Evolutionary conservation across 2,329 filamentous ascomycete species (phyloP), one percentile per base, ranked within the genome.

Genomic region (Aspergillus costaricaensis): DNA sequence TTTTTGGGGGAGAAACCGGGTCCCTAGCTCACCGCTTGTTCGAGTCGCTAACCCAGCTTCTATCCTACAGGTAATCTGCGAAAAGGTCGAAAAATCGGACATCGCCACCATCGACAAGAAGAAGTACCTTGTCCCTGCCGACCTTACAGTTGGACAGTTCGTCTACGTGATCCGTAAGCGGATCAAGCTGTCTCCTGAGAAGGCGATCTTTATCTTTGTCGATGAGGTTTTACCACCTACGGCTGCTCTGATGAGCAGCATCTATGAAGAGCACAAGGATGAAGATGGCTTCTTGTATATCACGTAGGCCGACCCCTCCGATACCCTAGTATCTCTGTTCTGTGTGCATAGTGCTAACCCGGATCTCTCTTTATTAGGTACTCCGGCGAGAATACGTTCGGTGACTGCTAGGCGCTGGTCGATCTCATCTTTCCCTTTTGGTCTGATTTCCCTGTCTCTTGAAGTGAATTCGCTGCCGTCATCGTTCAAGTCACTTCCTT

Each of bases 31-130:
- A 74, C 71, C 72, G 73, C 71, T 66, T 71, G 61, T 75, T 74
- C 63, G 57, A 59, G 39, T 51, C 67, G 58, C 69, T 70, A 70
- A 71, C 67, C 70, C 59, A 61, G 55, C 60, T 60, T 62, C 59
- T 58, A 17, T 60, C 62, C 30, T 57, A 69, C 72, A 96, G 93
- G 94, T 99, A 66, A 99, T 99, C 78, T 99, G 95, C 85, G 95
- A 98, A 82, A 98, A 98, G 85, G 94, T 98, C 70, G 95, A 99
- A 83, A 98, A 97, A 84, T 96, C 91, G 64, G 95, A 99, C 77
- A 99, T 99, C 72, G 95, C 95, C 62, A 98, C 95, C 69, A 99
- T 99, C 85, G 95, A 99, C 83, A 99, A 99, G 89, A 99, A 99
- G 88, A 99, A 99, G 84, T 99, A 99, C 76, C 87, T 99, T 52